Percentiles rank a stretch among this genome's conserved stretches.
phyloP scores from a whole-genome alignment of 192 early-diverging fungal genomes.

The Coemansia sp. region DNA sequence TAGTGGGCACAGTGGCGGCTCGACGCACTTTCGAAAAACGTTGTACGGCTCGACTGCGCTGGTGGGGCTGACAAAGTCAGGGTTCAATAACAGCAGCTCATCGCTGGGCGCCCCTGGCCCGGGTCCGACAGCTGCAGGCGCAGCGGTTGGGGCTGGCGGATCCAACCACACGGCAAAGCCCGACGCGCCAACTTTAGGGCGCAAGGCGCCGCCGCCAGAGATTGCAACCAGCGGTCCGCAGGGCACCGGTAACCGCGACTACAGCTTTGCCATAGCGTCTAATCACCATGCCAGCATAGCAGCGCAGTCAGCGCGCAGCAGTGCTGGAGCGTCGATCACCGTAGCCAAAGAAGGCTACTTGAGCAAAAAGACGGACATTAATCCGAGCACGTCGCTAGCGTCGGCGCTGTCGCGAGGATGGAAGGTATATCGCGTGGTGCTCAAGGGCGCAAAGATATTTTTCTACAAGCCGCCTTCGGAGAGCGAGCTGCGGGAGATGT shows the following conservation, averaged over 20 bases:
- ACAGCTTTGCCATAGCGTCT: constrained; percentile 50
- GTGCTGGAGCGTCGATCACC: constrained; percentile 28
- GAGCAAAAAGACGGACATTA: constrained; percentile 72
- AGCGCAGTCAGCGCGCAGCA: constrained; percentile 43
- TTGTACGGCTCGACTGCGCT: constrained; percentile 46
- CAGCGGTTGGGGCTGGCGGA: constrained; percentile 7
- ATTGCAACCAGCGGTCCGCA: constrained; percentile 8
- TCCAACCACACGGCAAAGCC: background rate
- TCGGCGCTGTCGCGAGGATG: constrained; percentile 64
- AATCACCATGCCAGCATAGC: constrained; percentile 13
- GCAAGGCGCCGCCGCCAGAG: constrained; percentile 43
- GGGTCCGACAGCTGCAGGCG: constrained; percentile 3
- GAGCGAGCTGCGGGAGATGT: constrained; percentile 56
- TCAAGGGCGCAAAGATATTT: constrained; percentile 74
- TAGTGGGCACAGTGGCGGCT: constrained; percentile 12
- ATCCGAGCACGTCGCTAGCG: constrained; percentile 59
- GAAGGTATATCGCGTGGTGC: constrained; percentile 73
- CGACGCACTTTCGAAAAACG: constrained; percentile 38
- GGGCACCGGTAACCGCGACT: constrained; percentile 35
- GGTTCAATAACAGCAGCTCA: constrained; percentile 40
- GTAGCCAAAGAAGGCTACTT: constrained; percentile 64
- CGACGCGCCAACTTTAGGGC: constrained; percentile 10
- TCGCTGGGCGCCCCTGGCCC: constrained; percentile 17
- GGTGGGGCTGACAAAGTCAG: constrained; percentile 26
- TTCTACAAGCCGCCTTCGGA: constrained; percentile 68